Evolutionary conservation across 352 stramenopile genomes (phyloP).

Genomic region (Phytophthora lateralis): DNA sequence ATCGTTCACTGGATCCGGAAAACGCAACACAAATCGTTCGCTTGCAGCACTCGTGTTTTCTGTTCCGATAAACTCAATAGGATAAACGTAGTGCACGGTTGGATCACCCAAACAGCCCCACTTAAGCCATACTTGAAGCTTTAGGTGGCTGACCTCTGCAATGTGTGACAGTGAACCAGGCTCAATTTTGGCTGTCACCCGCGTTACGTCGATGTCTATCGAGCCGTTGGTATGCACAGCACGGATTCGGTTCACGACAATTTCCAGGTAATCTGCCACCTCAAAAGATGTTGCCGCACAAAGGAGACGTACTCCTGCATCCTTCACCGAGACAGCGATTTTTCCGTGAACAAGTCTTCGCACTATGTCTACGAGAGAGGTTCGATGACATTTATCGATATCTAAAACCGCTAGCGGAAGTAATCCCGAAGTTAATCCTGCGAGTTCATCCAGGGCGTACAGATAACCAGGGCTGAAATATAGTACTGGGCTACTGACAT

Average conservation of each 20-base stretch:
- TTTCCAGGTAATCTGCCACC: constrained; percentile 55
- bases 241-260: constrained; percentile 42
- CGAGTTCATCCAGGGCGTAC: constrained; percentile 59
- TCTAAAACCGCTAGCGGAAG: constrained; percentile 52
- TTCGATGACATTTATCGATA: constrained; percentile 47
- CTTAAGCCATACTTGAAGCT: constrained; percentile 51
- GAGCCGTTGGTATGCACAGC: constrained; percentile 40
- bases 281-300: constrained; percentile 54
- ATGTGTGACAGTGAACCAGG: constrained; percentile 66
- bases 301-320: constrained; percentile 55
- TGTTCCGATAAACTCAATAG: constrained; percentile 40
- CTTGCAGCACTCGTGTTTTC: constrained; percentile 11
- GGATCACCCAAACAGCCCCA: constrained; percentile 41
- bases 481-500: constrained; percentile 37
- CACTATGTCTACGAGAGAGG: constrained; percentile 56
- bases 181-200: constrained; percentile 68
- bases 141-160: constrained; percentile 59
- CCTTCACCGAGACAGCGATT: constrained; percentile 36
- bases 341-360: constrained; percentile 68
- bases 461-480: constrained; percentile 67
- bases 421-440: constrained; percentile 29
- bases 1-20: neutral
- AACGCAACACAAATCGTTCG: constrained; percentile 16
- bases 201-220: constrained; percentile 48
- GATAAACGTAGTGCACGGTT: constrained; percentile 54